These are phyloP conservation scores for Plantago major DNA, from an alignment of 257 asterid species.

Conservation along the genomic window DNA sequence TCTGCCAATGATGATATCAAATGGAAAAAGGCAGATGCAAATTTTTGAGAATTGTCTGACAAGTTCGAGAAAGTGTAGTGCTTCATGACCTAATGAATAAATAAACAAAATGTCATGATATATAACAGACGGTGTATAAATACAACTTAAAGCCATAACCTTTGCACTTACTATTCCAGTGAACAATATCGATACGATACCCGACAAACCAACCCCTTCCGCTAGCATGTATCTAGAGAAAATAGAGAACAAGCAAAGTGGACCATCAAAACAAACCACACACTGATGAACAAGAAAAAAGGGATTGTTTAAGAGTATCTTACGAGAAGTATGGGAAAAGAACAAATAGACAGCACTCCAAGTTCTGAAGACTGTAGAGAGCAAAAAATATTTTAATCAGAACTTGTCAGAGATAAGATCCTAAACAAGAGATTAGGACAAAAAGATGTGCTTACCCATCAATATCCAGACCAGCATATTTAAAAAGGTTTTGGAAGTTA, in stretches of 20 bases:
- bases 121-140: constrained; percentile 19
- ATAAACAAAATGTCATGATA: constrained; percentile 17
- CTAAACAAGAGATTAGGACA: constrained; percentile 2
- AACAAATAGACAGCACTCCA: constrained; percentile 98
- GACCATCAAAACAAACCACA: constrained; percentile 13
- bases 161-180: constrained; percentile 87
- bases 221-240: constrained; percentile 81
- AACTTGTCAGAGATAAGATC: constrained; percentile 7
- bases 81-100: constrained; percentile 81
- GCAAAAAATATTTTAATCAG: constrained; percentile 9
- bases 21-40: constrained; percentile 95
- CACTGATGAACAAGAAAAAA: constrained; percentile 18
- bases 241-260: constrained; percentile 21
- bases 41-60: constrained; percentile 92
- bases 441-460: constrained; percentile 65
- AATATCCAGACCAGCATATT: constrained; percentile 96
- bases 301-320: constrained; percentile 30
- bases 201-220: constrained; percentile 98
- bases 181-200: constrained; percentile 92
- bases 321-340: constrained; percentile 99
- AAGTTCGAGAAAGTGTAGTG: constrained; percentile 82
- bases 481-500: constrained; percentile 78
- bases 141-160: constrained; percentile 11
- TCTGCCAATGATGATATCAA: constrained; percentile 94
- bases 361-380: constrained; percentile 83